Conservation (phyloP, 495 filamentous ascomycete genomes). For the Annulohypoxylon nitens region DNA sequence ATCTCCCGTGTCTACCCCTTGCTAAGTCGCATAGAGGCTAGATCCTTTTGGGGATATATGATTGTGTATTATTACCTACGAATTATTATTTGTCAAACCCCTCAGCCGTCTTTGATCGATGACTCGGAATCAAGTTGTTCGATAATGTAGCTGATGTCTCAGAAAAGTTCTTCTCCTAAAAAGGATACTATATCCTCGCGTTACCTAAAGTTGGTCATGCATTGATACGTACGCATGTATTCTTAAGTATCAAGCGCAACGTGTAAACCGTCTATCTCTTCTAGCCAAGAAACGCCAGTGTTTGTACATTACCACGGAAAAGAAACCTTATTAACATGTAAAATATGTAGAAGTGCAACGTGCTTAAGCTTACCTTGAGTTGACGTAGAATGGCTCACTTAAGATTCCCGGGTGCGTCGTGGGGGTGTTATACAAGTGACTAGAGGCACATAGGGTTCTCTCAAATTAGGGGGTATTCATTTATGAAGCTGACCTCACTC, state of each 20-base stretch:
- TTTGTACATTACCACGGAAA: not conserved
- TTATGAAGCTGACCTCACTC: not conserved
- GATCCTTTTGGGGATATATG: constrained; percentile 24
- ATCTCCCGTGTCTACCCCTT: constrained; percentile 25
- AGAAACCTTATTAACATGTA: not conserved
- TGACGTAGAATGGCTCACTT: not conserved
- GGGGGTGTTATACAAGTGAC: not conserved
- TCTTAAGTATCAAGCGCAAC: not conserved
- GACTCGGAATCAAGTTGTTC: not conserved
- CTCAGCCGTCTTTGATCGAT: not conserved
- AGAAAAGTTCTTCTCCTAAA: not conserved
- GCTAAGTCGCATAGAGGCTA: constrained; percentile 13
- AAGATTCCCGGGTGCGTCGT: not conserved
- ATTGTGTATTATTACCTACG: constrained; percentile 14
- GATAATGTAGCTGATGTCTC: not conserved
- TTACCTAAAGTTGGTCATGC: not conserved
- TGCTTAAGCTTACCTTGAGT: not conserved
- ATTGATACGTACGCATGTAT: not conserved
- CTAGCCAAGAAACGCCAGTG: too few species aligned
- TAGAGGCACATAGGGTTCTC: not conserved
- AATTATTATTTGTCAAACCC: constrained; percentile 5
- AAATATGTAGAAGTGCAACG: too few species aligned
- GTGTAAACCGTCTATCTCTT: too few species aligned
- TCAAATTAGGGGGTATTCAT: not conserved
- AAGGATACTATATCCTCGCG: not conserved